phyloP scores from a whole-genome alignment of 1,139 yeast genomes.

The Suhomyces bolitotheri region DNA sequence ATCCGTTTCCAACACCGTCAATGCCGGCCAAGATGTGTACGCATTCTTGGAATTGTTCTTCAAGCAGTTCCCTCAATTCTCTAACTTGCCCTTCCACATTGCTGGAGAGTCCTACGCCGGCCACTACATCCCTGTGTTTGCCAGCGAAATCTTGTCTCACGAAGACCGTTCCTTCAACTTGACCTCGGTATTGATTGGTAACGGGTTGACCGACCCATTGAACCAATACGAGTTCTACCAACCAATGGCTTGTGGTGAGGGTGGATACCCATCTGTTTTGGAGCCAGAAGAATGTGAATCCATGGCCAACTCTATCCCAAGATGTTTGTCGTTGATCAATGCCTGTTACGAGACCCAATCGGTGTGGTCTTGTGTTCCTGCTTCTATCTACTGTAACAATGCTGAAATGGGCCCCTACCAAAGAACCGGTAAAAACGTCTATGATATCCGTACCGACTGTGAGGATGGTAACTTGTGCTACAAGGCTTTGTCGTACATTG shows the following conservation, averaged over 20 bases:
- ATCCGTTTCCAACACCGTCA: constrained; percentile 70
- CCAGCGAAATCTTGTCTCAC: constrained; percentile 80
- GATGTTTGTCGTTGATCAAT: constrained; percentile 78
- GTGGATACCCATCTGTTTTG: constrained; percentile 83
- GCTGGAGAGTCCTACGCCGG: constrained; percentile 99
- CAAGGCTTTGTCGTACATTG: constrained; percentile 65
- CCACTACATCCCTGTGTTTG: constrained; percentile 93
- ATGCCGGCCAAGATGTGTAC: constrained; percentile 91
- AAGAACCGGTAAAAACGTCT: constrained; percentile 87
- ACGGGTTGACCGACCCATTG: constrained; percentile 92
- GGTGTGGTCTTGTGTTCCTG: constrained; percentile 92
- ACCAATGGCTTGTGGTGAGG: constrained; percentile 97
- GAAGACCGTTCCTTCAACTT: constrained; percentile 77
- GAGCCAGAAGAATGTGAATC: constrained; percentile 75
- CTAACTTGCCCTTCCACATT: constrained; percentile 76
- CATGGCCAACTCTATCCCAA: constrained; percentile 72
- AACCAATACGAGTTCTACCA: constrained; percentile 85
- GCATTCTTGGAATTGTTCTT: constrained; percentile 90
- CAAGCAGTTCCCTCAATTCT: constrained; percentile 85
- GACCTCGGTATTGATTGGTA: constrained; percentile 88
- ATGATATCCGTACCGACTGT: constrained; percentile 87
- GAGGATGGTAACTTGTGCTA: constrained; percentile 74
- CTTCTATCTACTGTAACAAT: constrained; percentile 86
- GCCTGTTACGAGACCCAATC: constrained; percentile 78
- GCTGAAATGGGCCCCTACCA: constrained; percentile 86